phyloP scores from a whole-genome alignment of 768 basidiomycete genomes.

The Pilatotrama ljubarskyi region DNA sequence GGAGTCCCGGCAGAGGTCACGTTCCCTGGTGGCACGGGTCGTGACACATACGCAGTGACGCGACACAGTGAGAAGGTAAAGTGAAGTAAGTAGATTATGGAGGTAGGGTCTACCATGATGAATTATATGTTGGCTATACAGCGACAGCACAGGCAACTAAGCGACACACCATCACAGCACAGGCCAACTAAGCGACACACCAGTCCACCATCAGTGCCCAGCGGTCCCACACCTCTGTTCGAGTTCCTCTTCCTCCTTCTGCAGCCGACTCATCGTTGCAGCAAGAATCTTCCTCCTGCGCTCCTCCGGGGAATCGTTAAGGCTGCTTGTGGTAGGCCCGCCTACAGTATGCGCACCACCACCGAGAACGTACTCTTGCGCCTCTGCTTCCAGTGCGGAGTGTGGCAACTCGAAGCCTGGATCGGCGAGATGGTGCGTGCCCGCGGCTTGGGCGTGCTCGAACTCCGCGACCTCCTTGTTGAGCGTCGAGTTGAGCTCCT shows the following conservation, averaged over 20 bases:
- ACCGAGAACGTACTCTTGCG: constrained; percentile 54
- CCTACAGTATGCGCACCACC: constrained; percentile 34
- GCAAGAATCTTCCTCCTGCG: constrained; percentile 54
- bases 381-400: constrained; percentile 57
- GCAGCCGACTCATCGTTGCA: constrained; percentile 61
- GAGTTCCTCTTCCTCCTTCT: constrained; percentile 67
- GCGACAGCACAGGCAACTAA: too few relatives aligned
- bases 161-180: not conserved
- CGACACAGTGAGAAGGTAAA: too few relatives aligned
- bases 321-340: constrained; percentile 13
- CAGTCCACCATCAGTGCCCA: not conserved
- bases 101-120: too few relatives aligned
- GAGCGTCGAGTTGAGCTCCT: constrained; percentile 69
- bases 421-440: constrained; percentile 54
- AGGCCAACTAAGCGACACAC: too few relatives aligned
- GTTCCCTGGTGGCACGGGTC: too few relatives aligned
- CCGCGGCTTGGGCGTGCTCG: constrained; percentile 51
- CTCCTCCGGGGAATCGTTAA: constrained; percentile 54
- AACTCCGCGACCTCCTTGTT: constrained; percentile 73
- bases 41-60: too few relatives aligned
- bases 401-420: constrained; percentile 47
- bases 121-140: too few relatives aligned
- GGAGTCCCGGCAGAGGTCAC: too few relatives aligned
- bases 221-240: constrained; percentile 71
- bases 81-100: too few relatives aligned